phyloP scores from a whole-genome alignment of 345 rosid species.

The Acer campestre region DNA sequence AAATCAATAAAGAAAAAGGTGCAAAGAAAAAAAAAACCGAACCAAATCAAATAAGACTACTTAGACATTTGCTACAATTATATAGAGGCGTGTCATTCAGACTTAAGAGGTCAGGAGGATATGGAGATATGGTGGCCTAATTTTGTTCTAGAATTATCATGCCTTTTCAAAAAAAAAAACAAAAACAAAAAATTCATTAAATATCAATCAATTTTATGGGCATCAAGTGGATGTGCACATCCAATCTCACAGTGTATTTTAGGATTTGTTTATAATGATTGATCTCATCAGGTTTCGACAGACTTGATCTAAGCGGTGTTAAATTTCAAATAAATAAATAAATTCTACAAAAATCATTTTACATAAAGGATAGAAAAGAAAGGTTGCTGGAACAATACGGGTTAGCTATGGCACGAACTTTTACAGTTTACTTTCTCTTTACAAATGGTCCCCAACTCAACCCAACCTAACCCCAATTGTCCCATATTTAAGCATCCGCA shows the following conservation, averaged over 20 bases:
- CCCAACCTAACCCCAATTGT: conserved; percentile 16
- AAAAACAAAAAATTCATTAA: neutral
- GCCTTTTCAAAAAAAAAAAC: neutral
- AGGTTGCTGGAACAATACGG: neutral
- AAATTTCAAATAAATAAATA: no score
- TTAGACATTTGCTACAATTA: neutral
- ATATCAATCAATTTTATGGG: no score
- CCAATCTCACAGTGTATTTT: no score
- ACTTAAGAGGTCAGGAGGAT: neutral
- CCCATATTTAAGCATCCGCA: neutral
- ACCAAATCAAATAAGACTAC: neutral
- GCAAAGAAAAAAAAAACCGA: no score
- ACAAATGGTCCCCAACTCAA: conserved; percentile 2
- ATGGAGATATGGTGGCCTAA: neutral
- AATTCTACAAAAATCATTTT: no score
- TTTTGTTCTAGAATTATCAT: neutral
- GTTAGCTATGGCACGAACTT: neutral
- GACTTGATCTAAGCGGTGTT: no score
- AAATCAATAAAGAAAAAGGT: neutral
- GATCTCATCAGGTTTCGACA: no score
- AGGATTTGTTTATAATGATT: no score
- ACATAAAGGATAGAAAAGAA: neutral
- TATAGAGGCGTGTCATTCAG: neutral
- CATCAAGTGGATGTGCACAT: no score
- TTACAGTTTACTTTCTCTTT: neutral